These are phyloP conservation scores for Neopestalotiopsis sp. DNA, from an alignment of 2,329 filamentous ascomycete species.

Conservation along the genomic window DNA sequence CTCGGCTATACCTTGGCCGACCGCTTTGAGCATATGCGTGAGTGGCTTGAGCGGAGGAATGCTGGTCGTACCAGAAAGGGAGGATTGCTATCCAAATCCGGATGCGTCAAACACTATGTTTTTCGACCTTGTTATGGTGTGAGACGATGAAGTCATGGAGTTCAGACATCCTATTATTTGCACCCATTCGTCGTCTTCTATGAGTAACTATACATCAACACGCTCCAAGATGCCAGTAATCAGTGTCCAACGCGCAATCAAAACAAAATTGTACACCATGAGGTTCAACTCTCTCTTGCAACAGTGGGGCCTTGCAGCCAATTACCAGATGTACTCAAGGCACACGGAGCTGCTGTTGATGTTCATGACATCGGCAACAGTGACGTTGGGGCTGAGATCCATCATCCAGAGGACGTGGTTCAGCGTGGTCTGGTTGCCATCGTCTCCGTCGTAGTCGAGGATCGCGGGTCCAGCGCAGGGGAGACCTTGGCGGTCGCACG, in stretches of 20 bases:
- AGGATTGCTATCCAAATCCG: too few species aligned
- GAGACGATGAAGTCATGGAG: too few species aligned
- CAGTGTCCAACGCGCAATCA: neutral
- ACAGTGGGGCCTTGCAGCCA: neutral
- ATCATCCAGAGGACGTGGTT: slow-evolving; percentile 9
- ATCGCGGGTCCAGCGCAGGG: slow-evolving; percentile 16
- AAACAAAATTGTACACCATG: neutral
- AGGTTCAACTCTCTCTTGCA: neutral
- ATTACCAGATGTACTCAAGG: slow-evolving; percentile 25
- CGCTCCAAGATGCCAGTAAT: too few species aligned
- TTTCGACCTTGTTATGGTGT: too few species aligned
- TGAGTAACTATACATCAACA: too few species aligned
- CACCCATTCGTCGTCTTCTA: too few species aligned
- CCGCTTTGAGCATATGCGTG: too few species aligned
- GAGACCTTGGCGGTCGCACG: neutral
- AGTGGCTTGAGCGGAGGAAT: too few species aligned
- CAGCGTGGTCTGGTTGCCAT: slow-evolving; percentile 7
- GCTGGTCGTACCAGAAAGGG: too few species aligned
- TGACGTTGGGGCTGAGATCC: slow-evolving; percentile 39
- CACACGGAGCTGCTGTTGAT: slow-evolving; percentile 22
- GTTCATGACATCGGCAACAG: slow-evolving; percentile 27
- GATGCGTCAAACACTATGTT: too few species aligned
- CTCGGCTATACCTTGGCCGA: too few species aligned
- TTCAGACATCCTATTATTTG: too few species aligned
- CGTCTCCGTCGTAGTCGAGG: slow-evolving; percentile 21